These are phyloP conservation scores for Choiromyces venosus DNA, from an alignment of 495 filamentous ascomycete genomes.

Conservation along the genomic window DNA sequence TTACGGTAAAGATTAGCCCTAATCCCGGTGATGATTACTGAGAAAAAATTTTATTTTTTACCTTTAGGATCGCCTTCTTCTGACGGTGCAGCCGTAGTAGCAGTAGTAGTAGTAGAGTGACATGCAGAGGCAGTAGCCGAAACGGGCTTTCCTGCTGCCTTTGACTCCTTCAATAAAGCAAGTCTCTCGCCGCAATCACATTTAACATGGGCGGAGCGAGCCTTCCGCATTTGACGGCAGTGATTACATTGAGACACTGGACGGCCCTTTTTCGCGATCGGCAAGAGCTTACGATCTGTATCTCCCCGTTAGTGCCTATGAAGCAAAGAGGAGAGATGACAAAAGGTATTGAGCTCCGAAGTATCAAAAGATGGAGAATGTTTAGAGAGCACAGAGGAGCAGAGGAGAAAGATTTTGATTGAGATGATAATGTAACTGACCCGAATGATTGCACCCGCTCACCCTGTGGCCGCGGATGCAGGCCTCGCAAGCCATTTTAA, in stretches of 20 bases:
- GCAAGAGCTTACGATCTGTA: conserved; percentile 82
- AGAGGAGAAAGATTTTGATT: conserved; percentile 28
- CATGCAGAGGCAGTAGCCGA: conserved; percentile 31
- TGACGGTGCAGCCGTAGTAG: conserved; percentile 19
- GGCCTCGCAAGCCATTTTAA: conserved; percentile 64
- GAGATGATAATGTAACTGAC: conserved; percentile 51
- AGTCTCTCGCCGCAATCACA: conserved; percentile 95
- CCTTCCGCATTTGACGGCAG: conserved; percentile 95
- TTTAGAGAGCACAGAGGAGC: conserved; percentile 26
- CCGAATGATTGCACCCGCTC: conserved; percentile 86
- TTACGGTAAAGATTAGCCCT: not conserved
- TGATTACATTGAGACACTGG: conserved; percentile 98
- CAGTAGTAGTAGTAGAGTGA: conserved; percentile 17
- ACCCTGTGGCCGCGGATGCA: conserved; percentile 90
- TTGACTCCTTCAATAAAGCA: conserved; percentile 37
- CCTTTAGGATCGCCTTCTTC: conserved; percentile 54
- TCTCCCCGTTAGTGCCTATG: conserved; percentile 33
- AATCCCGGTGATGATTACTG: not conserved
- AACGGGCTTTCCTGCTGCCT: conserved; percentile 36
- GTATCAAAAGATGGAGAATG: conserved; percentile 3
- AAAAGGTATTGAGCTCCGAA: not conserved
- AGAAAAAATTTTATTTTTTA: conserved; percentile 49
- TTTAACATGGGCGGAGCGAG: conserved; percentile 87
- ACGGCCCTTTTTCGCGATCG: conserved; percentile 97
- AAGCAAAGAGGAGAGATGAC: conserved; percentile 30